phyloP scores from a whole-genome alignment of 805 yeast genomes.

The Saturnispora hagleri region DNA sequence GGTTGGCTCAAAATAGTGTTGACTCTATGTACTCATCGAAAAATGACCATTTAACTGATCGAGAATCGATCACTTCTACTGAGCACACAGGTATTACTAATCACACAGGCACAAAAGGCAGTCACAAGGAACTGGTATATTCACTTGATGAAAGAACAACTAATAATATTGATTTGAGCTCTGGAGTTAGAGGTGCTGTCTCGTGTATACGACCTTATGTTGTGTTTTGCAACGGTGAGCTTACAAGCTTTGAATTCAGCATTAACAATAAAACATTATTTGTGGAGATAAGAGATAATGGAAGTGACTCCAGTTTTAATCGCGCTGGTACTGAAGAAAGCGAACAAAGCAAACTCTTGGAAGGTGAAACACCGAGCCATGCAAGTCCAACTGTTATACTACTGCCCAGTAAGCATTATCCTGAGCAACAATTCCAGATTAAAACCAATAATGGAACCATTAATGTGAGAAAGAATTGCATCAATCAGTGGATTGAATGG shows the following conservation, averaged over 20 bases:
- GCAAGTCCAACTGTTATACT: constrained; percentile 47
- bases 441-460: constrained; percentile 43
- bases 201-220: constrained; percentile 78
- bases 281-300: constrained; percentile 21
- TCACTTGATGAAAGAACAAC: not conserved
- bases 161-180: constrained; percentile 8
- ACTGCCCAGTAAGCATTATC: constrained; percentile 69
- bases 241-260: constrained; percentile 50
- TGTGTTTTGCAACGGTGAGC: constrained; percentile 50
- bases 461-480: constrained; percentile 39
- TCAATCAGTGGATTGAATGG: constrained; percentile 61
- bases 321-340: not conserved
- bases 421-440: constrained; percentile 38
- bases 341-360: not conserved
- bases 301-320: not conserved
- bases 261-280: constrained; percentile 36
- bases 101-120: not conserved
- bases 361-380: not conserved
- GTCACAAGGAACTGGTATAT: not conserved
- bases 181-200: constrained; percentile 64
- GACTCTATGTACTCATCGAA: not conserved
- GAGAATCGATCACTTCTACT: not conserved
- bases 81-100: not conserved
- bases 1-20: constrained; percentile 10
- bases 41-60: not conserved